phyloP scores from a whole-genome alignment of 2,329 filamentous ascomycete genomes.

The Claviceps humidiphila region DNA sequence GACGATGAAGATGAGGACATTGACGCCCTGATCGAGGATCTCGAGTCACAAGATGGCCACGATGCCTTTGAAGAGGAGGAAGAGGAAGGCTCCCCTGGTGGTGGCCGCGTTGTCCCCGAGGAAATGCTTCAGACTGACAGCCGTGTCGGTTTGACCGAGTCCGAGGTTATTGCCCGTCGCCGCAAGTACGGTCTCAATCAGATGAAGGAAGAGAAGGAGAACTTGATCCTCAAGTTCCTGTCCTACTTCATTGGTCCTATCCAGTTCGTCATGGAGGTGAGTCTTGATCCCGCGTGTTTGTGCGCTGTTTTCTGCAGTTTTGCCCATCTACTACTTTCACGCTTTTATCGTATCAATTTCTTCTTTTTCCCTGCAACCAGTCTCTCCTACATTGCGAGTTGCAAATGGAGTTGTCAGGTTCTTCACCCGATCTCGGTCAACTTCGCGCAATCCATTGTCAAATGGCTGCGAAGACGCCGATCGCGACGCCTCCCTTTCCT shows the following conservation, averaged over 20 bases:
- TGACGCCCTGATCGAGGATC: constrained; percentile 74
- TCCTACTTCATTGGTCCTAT: constrained; percentile 80
- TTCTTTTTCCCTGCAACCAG: too few species aligned
- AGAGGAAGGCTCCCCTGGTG: constrained; percentile 31
- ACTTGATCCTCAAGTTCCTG: constrained; percentile 68
- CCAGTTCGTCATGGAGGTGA: constrained; percentile 85
- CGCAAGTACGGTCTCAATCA: constrained; percentile 74
- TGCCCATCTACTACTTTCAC: not conserved
- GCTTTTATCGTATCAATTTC: not conserved
- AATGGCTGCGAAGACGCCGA: not conserved
- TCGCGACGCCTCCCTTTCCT: too few species aligned
- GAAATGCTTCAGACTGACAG: constrained; percentile 68
- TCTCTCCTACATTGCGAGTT: not conserved
- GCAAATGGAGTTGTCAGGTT: not conserved
- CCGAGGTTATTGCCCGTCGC: constrained; percentile 49
- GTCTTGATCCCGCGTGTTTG: constrained; percentile 13
- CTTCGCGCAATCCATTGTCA: not conserved
- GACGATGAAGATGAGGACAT: constrained; percentile 70
- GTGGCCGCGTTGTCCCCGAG: constrained; percentile 53
- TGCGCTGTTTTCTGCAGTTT: not conserved
- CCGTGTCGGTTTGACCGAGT: constrained; percentile 55
- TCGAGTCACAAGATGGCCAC: constrained; percentile 68
- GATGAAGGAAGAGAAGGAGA: constrained; percentile 87
- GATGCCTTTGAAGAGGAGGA: constrained; percentile 50
- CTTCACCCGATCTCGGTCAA: not conserved